These are phyloP conservation scores for Carex littledalei DNA, from an alignment of 176 grass and related monocot genomes.

Conservation along the genomic window DNA sequence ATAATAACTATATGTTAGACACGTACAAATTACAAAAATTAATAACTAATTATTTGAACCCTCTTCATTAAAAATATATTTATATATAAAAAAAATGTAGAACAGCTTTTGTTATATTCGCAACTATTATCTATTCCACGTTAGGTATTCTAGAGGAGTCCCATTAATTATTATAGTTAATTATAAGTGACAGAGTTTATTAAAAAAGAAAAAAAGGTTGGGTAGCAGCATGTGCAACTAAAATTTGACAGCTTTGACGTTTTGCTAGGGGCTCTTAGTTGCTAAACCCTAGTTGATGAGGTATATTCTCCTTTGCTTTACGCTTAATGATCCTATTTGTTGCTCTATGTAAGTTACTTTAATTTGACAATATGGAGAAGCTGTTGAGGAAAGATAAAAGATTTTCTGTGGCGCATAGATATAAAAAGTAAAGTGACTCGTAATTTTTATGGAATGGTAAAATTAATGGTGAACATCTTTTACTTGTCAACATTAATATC, in stretches of 20 bases:
- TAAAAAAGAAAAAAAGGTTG: neutral
- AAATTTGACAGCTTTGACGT: slow-evolving; percentile 26
- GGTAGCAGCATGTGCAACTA: slow-evolving; percentile 30
- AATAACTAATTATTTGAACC: no score
- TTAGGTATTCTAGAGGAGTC: neutral
- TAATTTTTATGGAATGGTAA: neutral
- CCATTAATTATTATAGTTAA: neutral
- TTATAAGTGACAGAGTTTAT: neutral
- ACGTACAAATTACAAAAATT: no score
- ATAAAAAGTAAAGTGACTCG: neutral
- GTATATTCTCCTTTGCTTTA: slow-evolving; percentile 33
- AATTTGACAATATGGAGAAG: neutral
- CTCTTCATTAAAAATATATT: no score
- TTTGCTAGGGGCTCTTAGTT: slow-evolving; percentile 20
- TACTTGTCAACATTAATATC: neutral
- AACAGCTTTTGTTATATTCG: no score
- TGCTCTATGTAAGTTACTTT: neutral
- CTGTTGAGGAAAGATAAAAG: neutral
- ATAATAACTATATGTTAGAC: no score
- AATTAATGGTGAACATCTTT: neutral
- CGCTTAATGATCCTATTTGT: slow-evolving; percentile 5
- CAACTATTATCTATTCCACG: neutral
- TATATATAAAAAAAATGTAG: no score
- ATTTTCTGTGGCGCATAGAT: neutral
- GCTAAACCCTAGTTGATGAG: slow-evolving; percentile 10